Evolutionary conservation across 192 early-diverging fungal species (phyloP).

Genomic region (Rhizophagus sp.): DNA sequence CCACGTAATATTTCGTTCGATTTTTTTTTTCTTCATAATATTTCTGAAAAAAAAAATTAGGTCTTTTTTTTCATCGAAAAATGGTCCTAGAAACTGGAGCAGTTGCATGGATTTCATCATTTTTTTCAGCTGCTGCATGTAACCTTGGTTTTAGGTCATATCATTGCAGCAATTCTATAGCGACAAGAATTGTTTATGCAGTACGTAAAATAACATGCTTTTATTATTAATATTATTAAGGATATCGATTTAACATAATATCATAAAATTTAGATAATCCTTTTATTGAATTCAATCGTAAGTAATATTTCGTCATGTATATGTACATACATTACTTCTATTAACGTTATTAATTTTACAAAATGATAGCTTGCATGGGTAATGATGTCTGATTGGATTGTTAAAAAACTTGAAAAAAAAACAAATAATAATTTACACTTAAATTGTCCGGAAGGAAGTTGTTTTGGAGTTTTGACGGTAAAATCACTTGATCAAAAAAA

Average conservation of each 20-base stretch:
- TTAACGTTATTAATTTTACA: not conserved
- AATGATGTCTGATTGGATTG: slow-evolving; percentile 85
- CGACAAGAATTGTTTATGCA: slow-evolving; percentile 56
- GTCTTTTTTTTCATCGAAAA: not conserved
- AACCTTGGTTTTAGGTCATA: slow-evolving; percentile 56
- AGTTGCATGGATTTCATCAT: slow-evolving; percentile 40
- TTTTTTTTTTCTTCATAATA: too few species aligned
- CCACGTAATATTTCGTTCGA: too few species aligned
- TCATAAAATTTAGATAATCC: slow-evolving; percentile 37
- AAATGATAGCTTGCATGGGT: slow-evolving; percentile 72
- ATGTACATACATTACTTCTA: not conserved
- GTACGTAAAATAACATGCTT: slow-evolving; percentile 32
- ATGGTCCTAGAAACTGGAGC: slow-evolving; percentile 60
- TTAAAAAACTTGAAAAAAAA: slow-evolving; percentile 73
- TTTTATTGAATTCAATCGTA: slow-evolving; percentile 47
- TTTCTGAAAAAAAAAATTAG: too few species aligned
- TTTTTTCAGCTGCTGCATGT: slow-evolving; percentile 64
- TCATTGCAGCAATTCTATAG: slow-evolving; percentile 63
- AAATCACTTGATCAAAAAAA: not conserved
- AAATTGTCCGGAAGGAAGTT: slow-evolving; percentile 79
- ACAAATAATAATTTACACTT: slow-evolving; percentile 85
- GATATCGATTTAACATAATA: not conserved
- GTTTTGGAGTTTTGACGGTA: slow-evolving; percentile 87
- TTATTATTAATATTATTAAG: too few species aligned
- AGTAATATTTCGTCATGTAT: slow-evolving; percentile 22